Evolutionary conservation across 495 filamentous ascomycete species (phyloP).

Genomic region (Letharia columbiana): DNA sequence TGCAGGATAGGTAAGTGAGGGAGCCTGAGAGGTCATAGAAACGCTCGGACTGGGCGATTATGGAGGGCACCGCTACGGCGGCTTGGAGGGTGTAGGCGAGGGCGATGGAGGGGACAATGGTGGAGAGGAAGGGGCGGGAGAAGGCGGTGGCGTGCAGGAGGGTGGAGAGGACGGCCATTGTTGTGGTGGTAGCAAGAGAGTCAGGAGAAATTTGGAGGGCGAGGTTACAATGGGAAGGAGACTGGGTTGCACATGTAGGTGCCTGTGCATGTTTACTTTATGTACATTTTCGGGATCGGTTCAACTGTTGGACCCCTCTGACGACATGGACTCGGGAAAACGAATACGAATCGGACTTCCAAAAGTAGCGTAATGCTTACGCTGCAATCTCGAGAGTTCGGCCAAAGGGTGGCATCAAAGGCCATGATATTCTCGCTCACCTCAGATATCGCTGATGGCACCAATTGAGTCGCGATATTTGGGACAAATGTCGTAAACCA

Average conservation of each 20-base stretch:
- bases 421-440: neutral
- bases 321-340: neutral
- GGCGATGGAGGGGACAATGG: constrained; percentile 48
- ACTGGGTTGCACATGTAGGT: neutral
- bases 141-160: constrained; percentile 50
- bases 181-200: neutral
- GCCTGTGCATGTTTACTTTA: constrained; percentile 12
- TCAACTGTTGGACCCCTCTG: neutral
- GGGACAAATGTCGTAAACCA: neutral
- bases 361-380: neutral
- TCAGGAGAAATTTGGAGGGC: neutral
- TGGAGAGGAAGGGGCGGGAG: constrained; percentile 49
- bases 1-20: constrained; percentile 52
- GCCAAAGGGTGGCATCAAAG: neutral
- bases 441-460: neutral
- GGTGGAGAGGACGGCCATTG: constrained; percentile 41
- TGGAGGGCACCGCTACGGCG: constrained; percentile 50
- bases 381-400: neutral
- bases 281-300: constrained; percentile 1
- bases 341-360: neutral
- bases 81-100: constrained; percentile 35
- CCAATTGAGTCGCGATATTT: neutral
- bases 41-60: constrained; percentile 46
- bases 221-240: neutral
- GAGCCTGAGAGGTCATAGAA: constrained; percentile 60